Evolutionary conservation across 768 basidiomycete genomes (phyloP).

Genomic region (Scleroderma citrinum): DNA sequence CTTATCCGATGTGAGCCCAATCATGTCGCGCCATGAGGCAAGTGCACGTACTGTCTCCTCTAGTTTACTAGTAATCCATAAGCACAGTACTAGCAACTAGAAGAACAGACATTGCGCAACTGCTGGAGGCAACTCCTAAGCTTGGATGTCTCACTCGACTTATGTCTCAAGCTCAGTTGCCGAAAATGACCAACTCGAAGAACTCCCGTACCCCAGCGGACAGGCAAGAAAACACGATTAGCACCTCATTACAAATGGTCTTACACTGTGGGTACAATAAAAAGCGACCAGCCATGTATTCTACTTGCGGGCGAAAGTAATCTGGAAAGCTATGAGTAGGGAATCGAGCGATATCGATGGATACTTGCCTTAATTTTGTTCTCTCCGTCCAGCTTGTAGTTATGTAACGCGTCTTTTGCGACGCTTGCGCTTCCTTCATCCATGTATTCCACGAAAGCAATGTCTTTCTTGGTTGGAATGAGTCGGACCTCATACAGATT

Average conservation of each 20-base stretch:
- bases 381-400: conserved; percentile 95
- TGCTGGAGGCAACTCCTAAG: no score
- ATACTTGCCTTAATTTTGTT: conserved; percentile 89
- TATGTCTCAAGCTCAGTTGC: no score
- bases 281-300: not conserved
- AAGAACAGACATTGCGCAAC: no score
- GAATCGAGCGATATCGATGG: not conserved
- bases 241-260: not conserved
- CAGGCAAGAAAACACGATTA: not conserved
- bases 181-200: no score
- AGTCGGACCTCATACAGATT: conserved; percentile 97
- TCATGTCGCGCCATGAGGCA: not conserved
- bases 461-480: conserved; percentile 94
- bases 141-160: no score
- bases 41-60: not conserved
- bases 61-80: no score
- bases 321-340: conserved; percentile 33
- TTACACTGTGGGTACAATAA: not conserved
- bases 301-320: conserved; percentile 73
- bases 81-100: no score
- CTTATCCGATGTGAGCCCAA: no score
- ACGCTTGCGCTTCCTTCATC: conserved; percentile 89
- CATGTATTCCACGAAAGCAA: conserved; percentile 95
- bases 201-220: no score
- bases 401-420: conserved; percentile 95